Percentiles rank a stretch among this genome's conserved stretches.
Conservation (phyloP, 1,284 basidiomycete species). For the Apiotrichum gracile region DNA sequence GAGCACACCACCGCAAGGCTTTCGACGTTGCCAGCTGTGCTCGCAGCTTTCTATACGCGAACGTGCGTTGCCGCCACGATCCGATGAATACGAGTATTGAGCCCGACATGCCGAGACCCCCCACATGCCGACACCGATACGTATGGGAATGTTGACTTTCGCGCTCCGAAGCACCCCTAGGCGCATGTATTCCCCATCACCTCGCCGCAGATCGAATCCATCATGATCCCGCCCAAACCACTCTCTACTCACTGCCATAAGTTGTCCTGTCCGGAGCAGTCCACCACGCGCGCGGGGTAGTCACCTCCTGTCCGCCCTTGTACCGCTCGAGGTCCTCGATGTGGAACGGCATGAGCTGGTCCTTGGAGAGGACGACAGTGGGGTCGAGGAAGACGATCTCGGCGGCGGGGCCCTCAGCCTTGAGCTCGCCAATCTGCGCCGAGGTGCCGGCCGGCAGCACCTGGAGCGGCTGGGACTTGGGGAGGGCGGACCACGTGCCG, state of each 20-base stretch:
- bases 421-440: background rate
- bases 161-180: no score
- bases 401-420: conserved; percentile 7
- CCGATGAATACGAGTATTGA: no score
- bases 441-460: background rate
- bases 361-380: conserved; percentile 54
- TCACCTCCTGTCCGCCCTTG: background rate
- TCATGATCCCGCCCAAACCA: background rate
- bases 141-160: no score
- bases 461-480: background rate
- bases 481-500: background rate
- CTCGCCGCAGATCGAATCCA: background rate
- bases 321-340: conserved; percentile 4
- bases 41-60: no score
- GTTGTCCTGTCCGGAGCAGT: conserved; percentile 6
- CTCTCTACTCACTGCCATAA: background rate
- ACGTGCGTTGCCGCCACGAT: no score
- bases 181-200: no score
- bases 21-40: no score
- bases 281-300: conserved; percentile 5
- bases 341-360: background rate
- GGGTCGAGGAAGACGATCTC: conserved; percentile 68
- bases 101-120: no score
- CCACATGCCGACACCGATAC: no score
- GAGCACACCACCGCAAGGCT: no score